Base-by-base conservation (phyloP, 345 rosid species). In the Acer negundo region DNA sequence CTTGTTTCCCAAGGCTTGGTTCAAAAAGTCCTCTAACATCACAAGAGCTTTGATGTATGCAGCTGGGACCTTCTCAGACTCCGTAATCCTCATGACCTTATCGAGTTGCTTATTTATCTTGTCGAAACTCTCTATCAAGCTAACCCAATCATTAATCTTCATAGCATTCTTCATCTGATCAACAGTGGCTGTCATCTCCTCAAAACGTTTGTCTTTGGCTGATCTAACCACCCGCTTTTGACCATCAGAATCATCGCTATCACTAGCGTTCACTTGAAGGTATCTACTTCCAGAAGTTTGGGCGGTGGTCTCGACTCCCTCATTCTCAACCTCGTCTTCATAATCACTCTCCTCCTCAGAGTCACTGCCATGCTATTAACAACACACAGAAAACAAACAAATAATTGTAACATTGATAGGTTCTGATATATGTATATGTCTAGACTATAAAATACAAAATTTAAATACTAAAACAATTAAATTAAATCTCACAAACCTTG, bases 91-190 rank as follows among this genome's bases (percentile, higher is more conserved):
- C 97, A 92, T 90, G 22, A 94, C 98, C 78, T 94, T 96, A 85
- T 96, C 98, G 10, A 94, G 93, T 91, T 96, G 99, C 72, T 96
- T 96, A 79, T 96, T 96, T 0, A 94, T 81, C 80, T 96, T 96
- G 69, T 96, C 99, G 64, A 96, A 96, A 75, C 89, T 86, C 71
- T 96, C 99, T 56, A 87, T 94, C 67, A 96, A 80, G 79, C 90
- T 89, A 47, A 94, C 97, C 98, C 99, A 96, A 31, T 96, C 99
- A 78, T 96, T 96, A 75, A 96, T 96, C 85, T 94, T 94, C 91
- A 94, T 89, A 4, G 95, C 95, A 81, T 96, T 96, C 87, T 91
- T 94, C 88, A 96, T 96, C 82, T 89, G 94, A 46, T 91, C 99
- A 6, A 89, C 88, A 0, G 94, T 92, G 19, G 82, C 78, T 0